These are phyloP conservation scores for Gastrolobium villosum DNA, from an alignment of 306 rosid genomes.

Conservation along the genomic window DNA sequence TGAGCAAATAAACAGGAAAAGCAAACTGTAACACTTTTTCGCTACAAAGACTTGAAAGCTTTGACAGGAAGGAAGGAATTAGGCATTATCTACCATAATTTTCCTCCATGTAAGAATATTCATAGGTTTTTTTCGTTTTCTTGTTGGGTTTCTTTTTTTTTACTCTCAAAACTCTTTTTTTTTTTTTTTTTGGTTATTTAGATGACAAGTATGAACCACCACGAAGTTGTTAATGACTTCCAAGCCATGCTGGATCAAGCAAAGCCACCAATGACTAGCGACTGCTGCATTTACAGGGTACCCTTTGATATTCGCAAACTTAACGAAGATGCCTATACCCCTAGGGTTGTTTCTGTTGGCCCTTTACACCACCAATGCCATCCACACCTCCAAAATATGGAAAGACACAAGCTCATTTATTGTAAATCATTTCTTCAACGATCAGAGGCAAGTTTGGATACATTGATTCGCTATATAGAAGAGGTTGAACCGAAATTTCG, in stretches of 20 bases:
- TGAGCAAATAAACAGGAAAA: no score
- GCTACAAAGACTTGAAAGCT: background rate
- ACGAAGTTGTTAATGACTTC: background rate
- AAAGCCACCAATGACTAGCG: background rate
- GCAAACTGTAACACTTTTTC: no score
- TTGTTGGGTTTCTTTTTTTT: background rate
- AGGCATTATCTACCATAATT: background rate
- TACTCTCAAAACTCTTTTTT: background rate
- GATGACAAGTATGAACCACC: conserved; percentile 19
- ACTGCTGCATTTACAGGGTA: conserved; percentile 51
- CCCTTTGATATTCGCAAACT: conserved; percentile 42
- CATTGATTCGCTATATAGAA: background rate
- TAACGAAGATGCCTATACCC: conserved; percentile 49
- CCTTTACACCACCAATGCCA: conserved; percentile 44
- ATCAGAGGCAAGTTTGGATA: background rate
- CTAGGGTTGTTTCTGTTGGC: conserved; percentile 54
- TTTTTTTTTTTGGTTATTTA: background rate
- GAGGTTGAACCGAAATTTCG: background rate
- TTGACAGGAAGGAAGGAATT: background rate
- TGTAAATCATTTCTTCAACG: conserved; percentile 27
- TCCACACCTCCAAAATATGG: conserved; percentile 37
- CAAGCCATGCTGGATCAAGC: background rate
- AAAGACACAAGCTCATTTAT: conserved; percentile 32
- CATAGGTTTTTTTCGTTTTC: background rate
- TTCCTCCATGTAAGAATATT: background rate